A percentile compares a stretch with the other conserved stretches of the same genome.
phyloP scores from a whole-genome alignment of 2,329 filamentous ascomycete genomes.

The Myriangium duriaei region DNA sequence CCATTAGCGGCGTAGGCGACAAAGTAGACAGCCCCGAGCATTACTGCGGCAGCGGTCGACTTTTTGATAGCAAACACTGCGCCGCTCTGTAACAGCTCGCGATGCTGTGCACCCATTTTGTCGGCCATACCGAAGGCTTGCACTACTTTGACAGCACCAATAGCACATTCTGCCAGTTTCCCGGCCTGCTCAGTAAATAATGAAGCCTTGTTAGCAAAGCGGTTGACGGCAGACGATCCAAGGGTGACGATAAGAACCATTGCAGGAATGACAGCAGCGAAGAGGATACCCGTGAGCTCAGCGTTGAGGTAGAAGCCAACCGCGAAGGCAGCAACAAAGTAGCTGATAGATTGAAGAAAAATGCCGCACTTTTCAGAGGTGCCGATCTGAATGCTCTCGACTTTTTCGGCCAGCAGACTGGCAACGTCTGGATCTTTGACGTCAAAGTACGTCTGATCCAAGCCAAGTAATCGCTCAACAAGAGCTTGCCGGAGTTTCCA shows the following conservation, averaged over 20 bases:
- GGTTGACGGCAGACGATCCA: slow-evolving; percentile 31
- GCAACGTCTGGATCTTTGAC: slow-evolving; percentile 38
- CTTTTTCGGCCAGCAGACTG: slow-evolving; percentile 32
- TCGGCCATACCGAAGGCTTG: slow-evolving; percentile 36
- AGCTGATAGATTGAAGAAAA: slow-evolving; percentile 34
- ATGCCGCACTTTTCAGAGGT: slow-evolving; percentile 37
- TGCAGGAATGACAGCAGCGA: slow-evolving; percentile 36
- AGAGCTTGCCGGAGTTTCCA: slow-evolving; percentile 34
- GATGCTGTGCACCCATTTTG: slow-evolving; percentile 27
- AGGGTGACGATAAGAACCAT: slow-evolving; percentile 32
- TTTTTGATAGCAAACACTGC: slow-evolving; percentile 29
- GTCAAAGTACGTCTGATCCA: slow-evolving; percentile 42
- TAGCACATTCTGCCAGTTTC: slow-evolving; percentile 32
- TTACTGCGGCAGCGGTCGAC: slow-evolving; percentile 27
- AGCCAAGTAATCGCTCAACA: slow-evolving; percentile 35
- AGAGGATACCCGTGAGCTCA: slow-evolving; percentile 29
- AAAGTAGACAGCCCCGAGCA: slow-evolving; percentile 33
- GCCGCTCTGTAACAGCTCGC: slow-evolving; percentile 22
- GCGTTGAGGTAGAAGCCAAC: slow-evolving; percentile 34
- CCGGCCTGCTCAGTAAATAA: slow-evolving; percentile 30
- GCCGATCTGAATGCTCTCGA: slow-evolving; percentile 33
- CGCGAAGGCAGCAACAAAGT: slow-evolving; percentile 33
- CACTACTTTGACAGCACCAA: slow-evolving; percentile 35
- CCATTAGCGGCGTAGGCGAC: slow-evolving; percentile 34
- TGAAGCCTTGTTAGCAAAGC: slow-evolving; percentile 27